These are phyloP conservation scores for Rhododendron griersonianum DNA, from an alignment of 148 eudicot species.

Conservation along the genomic window DNA sequence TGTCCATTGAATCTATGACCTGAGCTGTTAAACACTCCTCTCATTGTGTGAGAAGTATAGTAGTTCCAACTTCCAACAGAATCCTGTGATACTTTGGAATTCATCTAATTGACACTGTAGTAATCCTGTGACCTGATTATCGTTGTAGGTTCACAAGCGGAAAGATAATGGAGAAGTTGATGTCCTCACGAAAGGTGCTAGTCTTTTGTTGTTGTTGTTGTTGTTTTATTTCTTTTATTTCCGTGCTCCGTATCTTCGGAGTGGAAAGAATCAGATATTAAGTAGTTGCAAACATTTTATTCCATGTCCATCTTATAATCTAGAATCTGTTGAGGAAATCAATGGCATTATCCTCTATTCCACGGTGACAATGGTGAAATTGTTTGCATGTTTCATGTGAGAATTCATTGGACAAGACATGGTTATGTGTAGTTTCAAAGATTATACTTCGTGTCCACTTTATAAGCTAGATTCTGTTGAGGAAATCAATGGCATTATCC, in stretches of 20 bases:
- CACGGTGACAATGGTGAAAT: not conserved
- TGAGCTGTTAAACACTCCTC: not conserved
- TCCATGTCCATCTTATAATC: not conserved
- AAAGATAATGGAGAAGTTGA: constrained; percentile 55
- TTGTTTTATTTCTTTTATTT: not conserved
- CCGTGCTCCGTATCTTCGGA: not conserved
- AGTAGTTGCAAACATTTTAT: not conserved
- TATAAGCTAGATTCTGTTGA: too few species aligned
- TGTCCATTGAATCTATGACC: not conserved
- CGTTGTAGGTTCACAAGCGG: constrained; percentile 58
- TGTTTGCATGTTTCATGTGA: not conserved
- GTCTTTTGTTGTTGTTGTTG: not conserved
- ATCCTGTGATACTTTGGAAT: not conserved
- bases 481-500: too few species aligned
- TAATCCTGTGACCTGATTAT: not conserved
- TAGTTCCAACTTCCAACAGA: not conserved
- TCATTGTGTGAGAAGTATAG: not conserved
- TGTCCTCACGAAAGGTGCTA: constrained; percentile 60
- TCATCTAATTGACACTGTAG: not conserved
- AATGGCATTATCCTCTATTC: not conserved
- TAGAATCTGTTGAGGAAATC: not conserved
- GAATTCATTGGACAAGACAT: not conserved
- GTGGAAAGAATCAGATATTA: not conserved
- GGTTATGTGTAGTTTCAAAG: not conserved
- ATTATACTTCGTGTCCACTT: not conserved